A percentile compares a stretch with the other conserved stretches of the same genome.
phyloP scores from a whole-genome alignment of 2,329 filamentous ascomycete genomes.

The Aspergillus neoniger region DNA sequence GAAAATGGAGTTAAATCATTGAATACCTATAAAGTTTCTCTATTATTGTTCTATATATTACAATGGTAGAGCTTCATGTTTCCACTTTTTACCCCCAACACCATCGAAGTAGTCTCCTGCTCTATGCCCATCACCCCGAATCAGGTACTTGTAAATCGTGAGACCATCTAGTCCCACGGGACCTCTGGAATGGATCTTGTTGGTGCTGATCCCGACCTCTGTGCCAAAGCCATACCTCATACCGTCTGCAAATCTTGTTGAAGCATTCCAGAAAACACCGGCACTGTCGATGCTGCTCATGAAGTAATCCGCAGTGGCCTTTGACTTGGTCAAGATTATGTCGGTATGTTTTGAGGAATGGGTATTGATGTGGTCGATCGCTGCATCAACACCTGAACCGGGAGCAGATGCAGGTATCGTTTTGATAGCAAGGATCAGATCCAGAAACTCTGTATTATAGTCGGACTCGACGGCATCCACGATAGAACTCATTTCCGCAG shows the following conservation, averaged over 20 bases:
- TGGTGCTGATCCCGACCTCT: constrained; percentile 97
- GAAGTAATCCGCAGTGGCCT: constrained; percentile 73
- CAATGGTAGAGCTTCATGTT: constrained; percentile 54
- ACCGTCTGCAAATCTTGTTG: constrained; percentile 90
- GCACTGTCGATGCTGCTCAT: constrained; percentile 84
- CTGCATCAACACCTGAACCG: constrained; percentile 60
- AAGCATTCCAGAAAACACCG: constrained; percentile 96
- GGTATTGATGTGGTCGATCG: constrained; percentile 84
- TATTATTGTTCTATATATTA: constrained; percentile 2
- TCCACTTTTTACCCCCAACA: constrained; percentile 56
- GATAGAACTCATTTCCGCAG: constrained; percentile 52
- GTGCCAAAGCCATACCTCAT: constrained; percentile 98
- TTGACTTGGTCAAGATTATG: constrained; percentile 74
- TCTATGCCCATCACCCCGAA: constrained; percentile 80
- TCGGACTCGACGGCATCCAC: constrained; percentile 69
- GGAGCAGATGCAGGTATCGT: constrained; percentile 56
- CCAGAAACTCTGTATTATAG: constrained; percentile 86
- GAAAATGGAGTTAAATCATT: constrained; percentile 13
- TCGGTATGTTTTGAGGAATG: constrained; percentile 96
- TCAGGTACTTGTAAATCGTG: constrained; percentile 96
- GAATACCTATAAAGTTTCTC: neutral
- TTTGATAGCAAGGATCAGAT: constrained; percentile 81
- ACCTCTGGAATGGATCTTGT: constrained; percentile 94
- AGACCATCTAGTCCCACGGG: constrained; percentile 92
- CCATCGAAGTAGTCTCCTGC: constrained; percentile 68